Evolutionary conservation across 2,329 filamentous ascomycete species (phyloP), one percentile per base, ranked within the genome.

Genomic region (Akanthomyces dipterigenus): DNA sequence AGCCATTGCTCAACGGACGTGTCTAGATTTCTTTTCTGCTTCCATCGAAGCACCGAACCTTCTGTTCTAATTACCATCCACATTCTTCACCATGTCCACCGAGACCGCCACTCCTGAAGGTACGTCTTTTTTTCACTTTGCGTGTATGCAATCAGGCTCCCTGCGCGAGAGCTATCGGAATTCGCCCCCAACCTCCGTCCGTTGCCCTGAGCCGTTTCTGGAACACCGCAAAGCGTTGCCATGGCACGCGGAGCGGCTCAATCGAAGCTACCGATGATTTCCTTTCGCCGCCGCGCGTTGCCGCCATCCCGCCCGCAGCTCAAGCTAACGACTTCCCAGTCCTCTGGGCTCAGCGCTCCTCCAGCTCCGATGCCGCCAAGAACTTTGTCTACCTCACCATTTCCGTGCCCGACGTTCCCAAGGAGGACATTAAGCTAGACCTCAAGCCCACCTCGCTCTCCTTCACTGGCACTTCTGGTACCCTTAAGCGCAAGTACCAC

Each of bases 331-430:
- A 3, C 20, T 24, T 20, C 12, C 3, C 36, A 98, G 95, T 99
- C 70, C 89, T 92, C 77, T 99, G 95, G 95, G 93, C 95, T 67
- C 95, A 99, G 82, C 93, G 95, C 82, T 98, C 93, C 51, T 95
- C 88, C 72, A 80, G 77, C 69, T 81, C 81, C 68, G 93, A 97
- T 60, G 75, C 89, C 61, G 83, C 88, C 75, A 96, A 93, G 82
- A 99, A 99, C 84, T 90, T 91, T 80, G 80, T 99, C 82, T 96
- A 92, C 82, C 84, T 99, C 68, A 96, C 91, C 73, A 91, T 99
- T 79, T 85, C 86, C 70, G 92, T 93, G 55, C 85, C 93, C 69
- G 95, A 99, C 75, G 89, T 97, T 49, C 80, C 89, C 69, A 81
- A 86, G 70, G 80, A 84, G 51, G 87, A 88, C 71, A 80, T 96